A percentile compares a stretch with the other conserved stretches of the same genome.
Conservation (phyloP, 306 rosid genomes). For the Glycine latifolia region DNA sequence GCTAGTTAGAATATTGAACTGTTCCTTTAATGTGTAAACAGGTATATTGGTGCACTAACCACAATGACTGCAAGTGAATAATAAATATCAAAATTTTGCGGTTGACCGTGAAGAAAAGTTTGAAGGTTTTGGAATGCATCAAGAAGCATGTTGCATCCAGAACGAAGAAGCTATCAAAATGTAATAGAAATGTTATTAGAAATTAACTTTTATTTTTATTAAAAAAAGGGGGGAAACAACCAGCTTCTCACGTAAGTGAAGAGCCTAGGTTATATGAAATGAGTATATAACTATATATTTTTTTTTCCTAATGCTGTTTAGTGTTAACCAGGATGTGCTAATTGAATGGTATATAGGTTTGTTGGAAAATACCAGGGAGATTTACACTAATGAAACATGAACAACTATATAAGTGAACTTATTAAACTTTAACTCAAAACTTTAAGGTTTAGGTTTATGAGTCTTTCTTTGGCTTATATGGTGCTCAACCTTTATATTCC, state of each 20-base stretch:
- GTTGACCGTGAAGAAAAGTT: conserved; percentile 36
- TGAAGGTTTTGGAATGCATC: conserved; percentile 36
- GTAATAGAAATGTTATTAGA: conserved; percentile 29
- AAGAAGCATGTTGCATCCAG: conserved; percentile 25
- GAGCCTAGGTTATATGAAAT: conserved; percentile 29
- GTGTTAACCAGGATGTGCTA: neutral
- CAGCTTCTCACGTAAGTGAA: conserved; percentile 32
- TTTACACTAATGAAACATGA: no score
- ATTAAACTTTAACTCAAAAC: no score
- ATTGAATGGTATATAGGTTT: neutral
- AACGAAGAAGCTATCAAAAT: conserved; percentile 31
- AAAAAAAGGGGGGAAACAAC: neutral
- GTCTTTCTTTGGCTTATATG: no score
- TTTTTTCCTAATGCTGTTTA: neutral
- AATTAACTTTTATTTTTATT: neutral
- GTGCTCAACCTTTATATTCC: no score
- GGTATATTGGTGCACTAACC: conserved; percentile 58
- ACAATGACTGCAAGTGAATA: conserved; percentile 44
- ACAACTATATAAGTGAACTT: no score
- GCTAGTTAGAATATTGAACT: conserved; percentile 5
- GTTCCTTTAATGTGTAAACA: conserved; percentile 43
- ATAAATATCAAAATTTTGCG: conserved; percentile 41
- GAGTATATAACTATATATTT: neutral
- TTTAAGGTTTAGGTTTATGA: no score
- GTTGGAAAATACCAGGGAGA: no score